Conservation (phyloP, 768 basidiomycete genomes). For the Flagelloscypha sp. region DNA sequence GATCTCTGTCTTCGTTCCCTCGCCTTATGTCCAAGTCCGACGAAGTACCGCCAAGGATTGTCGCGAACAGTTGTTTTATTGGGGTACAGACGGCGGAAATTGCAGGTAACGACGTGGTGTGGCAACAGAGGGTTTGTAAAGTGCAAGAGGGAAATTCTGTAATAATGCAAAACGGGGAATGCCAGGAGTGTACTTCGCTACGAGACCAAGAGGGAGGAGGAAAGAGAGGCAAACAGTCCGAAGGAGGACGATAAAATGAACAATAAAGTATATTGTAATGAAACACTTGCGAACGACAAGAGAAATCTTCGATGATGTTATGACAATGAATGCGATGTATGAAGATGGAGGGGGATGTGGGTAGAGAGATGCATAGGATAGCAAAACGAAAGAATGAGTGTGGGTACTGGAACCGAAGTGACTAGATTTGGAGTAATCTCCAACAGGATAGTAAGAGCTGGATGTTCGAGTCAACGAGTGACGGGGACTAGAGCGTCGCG, state of each 20-base stretch:
- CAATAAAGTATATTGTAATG: conserved; percentile 75
- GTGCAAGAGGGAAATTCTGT: conserved; percentile 34
- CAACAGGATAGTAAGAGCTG: background rate
- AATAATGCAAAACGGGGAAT: conserved; percentile 31
- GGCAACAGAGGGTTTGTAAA: too few species aligned
- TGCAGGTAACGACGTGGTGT: too few species aligned
- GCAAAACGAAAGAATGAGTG: conserved; percentile 13
- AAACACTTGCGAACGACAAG: conserved; percentile 19
- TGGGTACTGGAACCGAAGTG: conserved; percentile 15
- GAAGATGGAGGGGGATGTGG: conserved; percentile 21
- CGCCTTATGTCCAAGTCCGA: too few species aligned
- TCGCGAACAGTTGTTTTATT: too few species aligned
- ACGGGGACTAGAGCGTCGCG: background rate
- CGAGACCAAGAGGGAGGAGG: conserved; percentile 9
- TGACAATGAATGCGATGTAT: conserved; percentile 35
- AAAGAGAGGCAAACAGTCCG: conserved; percentile 26
- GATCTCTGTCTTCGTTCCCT: too few species aligned
- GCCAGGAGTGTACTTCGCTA: conserved; percentile 15
- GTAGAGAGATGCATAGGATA: conserved; percentile 15
- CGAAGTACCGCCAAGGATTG: too few species aligned
- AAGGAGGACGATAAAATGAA: conserved; percentile 58
- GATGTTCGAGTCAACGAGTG: background rate
- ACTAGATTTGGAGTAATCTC: background rate
- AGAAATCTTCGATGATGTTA: conserved; percentile 4
- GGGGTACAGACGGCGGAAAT: too few species aligned